These are phyloP conservation scores for Pythium insidiosum DNA, from an alignment of 352 stramenopile species.

Conservation along the genomic window DNA sequence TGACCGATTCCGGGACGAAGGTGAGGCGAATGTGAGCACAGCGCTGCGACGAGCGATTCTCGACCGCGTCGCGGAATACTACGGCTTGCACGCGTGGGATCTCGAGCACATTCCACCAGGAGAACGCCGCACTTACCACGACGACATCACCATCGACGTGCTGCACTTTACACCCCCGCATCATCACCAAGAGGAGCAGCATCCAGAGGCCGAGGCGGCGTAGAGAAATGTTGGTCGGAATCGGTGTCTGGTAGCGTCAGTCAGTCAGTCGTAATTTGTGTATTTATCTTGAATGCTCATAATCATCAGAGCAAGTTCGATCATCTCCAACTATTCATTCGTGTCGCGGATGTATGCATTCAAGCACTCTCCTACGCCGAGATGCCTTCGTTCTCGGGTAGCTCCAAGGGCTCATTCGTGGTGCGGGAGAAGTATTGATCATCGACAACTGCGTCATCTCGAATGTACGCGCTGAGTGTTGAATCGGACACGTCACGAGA, in stretches of 20 bases:
- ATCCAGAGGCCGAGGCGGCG: conserved; percentile 4
- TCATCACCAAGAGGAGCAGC: neutral
- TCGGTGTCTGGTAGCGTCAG: too few species aligned
- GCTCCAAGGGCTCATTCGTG: too few species aligned
- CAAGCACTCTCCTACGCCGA: too few species aligned
- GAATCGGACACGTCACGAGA: neutral
- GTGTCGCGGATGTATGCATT: too few species aligned
- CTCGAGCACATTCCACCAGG: conserved; percentile 46
- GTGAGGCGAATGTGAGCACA: conserved; percentile 45
- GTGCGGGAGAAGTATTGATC: too few species aligned
- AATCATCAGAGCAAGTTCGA: too few species aligned
- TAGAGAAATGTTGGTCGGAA: conserved; percentile 1
- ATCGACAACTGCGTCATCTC: too few species aligned
- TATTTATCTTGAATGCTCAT: too few species aligned
- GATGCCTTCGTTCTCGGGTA: too few species aligned
- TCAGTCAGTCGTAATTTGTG: too few species aligned
- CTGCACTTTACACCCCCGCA: conserved; percentile 42
- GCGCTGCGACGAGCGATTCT: conserved; percentile 36
- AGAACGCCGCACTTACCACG: conserved; percentile 56
- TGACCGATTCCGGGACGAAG: conserved; percentile 30
- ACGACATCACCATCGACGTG: conserved; percentile 70
- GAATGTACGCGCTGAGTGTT: too few species aligned
- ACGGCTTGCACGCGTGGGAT: conserved; percentile 32
- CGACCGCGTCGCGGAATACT: conserved; percentile 45
- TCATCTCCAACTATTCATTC: too few species aligned